Conservation (phyloP, 495 filamentous ascomycete genomes). For the Symbiotaphrina buchneri region DNA sequence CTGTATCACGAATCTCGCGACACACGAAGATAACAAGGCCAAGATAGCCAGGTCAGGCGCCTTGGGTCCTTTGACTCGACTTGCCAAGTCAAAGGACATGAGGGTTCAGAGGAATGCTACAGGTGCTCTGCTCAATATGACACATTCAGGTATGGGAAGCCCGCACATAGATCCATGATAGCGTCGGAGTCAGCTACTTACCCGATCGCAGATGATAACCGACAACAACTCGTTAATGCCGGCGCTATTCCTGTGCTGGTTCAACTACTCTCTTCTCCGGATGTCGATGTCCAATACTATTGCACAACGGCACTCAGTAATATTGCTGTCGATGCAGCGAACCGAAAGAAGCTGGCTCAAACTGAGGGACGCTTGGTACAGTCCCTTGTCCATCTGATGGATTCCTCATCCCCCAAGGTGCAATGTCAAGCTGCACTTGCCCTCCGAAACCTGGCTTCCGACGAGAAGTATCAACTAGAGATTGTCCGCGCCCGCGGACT, state of each 20-base stretch:
- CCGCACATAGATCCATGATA: background rate
- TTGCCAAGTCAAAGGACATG: slow-evolving; percentile 97
- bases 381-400: slow-evolving; percentile 87
- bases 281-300: slow-evolving; percentile 98
- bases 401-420: slow-evolving; percentile 89
- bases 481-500: slow-evolving; percentile 81
- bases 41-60: slow-evolving; percentile 94
- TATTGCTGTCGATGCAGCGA: slow-evolving; percentile 83
- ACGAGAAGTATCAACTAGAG: slow-evolving; percentile 96
- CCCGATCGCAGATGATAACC: slow-evolving; percentile 57
- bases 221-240: slow-evolving; percentile 89
- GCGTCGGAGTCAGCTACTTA: slow-evolving; percentile 8
- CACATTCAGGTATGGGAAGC: slow-evolving; percentile 62
- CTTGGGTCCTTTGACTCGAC: slow-evolving; percentile 64
- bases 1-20: slow-evolving; percentile 94
- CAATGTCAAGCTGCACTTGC: slow-evolving; percentile 94
- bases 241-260: slow-evolving; percentile 93
- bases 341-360: slow-evolving; percentile 73
- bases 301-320: slow-evolving; percentile 97
- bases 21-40: slow-evolving; percentile 97
- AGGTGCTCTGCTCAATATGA: slow-evolving; percentile 93
- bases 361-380: slow-evolving; percentile 78
- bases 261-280: slow-evolving; percentile 69
- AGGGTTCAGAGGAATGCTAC: slow-evolving; percentile 94
- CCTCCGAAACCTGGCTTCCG: slow-evolving; percentile 84